These are phyloP conservation scores for Zygotorulaspora danielsina DNA, from an alignment of 805 yeast species.

Conservation along the genomic window DNA sequence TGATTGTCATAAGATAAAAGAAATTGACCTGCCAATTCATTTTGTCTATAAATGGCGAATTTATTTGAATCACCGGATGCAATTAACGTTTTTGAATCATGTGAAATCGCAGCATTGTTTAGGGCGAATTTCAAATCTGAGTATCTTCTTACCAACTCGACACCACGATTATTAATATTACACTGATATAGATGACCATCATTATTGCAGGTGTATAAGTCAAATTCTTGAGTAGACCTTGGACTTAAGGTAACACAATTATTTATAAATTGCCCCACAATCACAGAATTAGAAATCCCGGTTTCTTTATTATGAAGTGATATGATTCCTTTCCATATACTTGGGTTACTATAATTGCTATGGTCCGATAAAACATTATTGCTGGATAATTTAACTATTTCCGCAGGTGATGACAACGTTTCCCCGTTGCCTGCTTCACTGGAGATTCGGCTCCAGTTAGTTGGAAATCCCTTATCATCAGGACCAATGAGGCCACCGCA, in stretches of 20 bases:
- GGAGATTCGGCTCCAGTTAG: conserved; percentile 26
- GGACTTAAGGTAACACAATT: conserved; percentile 64
- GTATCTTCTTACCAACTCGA: conserved; percentile 40
- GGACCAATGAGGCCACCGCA: conserved; percentile 50
- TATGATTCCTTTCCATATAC: conserved; percentile 49
- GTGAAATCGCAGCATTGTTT: conserved; percentile 69
- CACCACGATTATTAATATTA: conserved; percentile 49
- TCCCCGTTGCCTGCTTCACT: conserved; percentile 16
- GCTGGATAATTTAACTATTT: conserved; percentile 31
- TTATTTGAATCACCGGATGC: conserved; percentile 77
- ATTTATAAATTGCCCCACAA: conserved; percentile 77
- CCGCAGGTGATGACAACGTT: conserved; percentile 21
- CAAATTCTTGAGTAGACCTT: conserved; percentile 42
- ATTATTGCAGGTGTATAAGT: conserved; percentile 75
- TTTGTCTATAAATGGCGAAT: conserved; percentile 49
- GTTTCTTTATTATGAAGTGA: conserved; percentile 45
- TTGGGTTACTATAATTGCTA: conserved; percentile 31
- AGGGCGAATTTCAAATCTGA: conserved; percentile 59
- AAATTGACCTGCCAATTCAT: conserved; percentile 31
- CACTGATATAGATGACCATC: conserved; percentile 68
- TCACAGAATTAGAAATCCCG: conserved; percentile 45
- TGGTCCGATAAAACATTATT: conserved; percentile 26
- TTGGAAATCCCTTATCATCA: conserved; percentile 32
- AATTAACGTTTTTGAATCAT: conserved; percentile 52
- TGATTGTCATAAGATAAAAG: conserved; percentile 28